Evolutionary conservation across 345 rosid genomes (phyloP).

Genomic region (Sapria himalayana): DNA sequence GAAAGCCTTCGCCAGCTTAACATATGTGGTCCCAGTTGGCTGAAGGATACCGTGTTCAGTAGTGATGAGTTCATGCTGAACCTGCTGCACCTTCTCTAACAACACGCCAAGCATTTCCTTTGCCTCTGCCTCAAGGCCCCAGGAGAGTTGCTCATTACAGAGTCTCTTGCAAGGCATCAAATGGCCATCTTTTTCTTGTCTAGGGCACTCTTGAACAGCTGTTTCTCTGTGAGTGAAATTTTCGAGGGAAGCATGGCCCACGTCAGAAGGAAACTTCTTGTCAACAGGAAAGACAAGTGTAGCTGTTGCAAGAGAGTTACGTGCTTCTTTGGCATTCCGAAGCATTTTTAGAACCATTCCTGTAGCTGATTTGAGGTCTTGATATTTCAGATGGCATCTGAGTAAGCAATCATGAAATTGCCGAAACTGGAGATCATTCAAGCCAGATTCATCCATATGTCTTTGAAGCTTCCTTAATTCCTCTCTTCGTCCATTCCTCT

Average conservation of each 20-base stretch:
- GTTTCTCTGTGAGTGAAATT: slow-evolving; percentile 10
- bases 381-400: slow-evolving; percentile 59
- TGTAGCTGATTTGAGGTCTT: slow-evolving; percentile 67
- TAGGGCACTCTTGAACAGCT: slow-evolving; percentile 2
- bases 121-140: slow-evolving; percentile 41
- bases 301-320: slow-evolving; percentile 53
- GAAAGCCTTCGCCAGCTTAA: slow-evolving; percentile 61
- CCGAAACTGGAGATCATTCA: slow-evolving; percentile 46
- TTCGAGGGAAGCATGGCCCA: slow-evolving; percentile 11
- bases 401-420: slow-evolving; percentile 67
- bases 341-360: slow-evolving; percentile 83
- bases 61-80: slow-evolving; percentile 39
- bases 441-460: slow-evolving; percentile 55
- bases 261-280: slow-evolving; percentile 9
- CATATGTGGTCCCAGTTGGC: slow-evolving; percentile 50
- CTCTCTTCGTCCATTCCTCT: slow-evolving; percentile 72
- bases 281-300: slow-evolving; percentile 12
- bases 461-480: slow-evolving; percentile 73
- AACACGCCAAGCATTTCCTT: slow-evolving; percentile 28
- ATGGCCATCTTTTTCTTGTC: slow-evolving; percentile 7
- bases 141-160: slow-evolving; percentile 29
- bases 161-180: slow-evolving; percentile 32
- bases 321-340: slow-evolving; percentile 51
- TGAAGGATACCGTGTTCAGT: slow-evolving; percentile 58
- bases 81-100: slow-evolving; percentile 34